A percentile compares a stretch with the other conserved stretches of the same genome.
phyloP scores from a whole-genome alignment of 2,329 filamentous ascomycete species.

The Xylaria sp. region DNA sequence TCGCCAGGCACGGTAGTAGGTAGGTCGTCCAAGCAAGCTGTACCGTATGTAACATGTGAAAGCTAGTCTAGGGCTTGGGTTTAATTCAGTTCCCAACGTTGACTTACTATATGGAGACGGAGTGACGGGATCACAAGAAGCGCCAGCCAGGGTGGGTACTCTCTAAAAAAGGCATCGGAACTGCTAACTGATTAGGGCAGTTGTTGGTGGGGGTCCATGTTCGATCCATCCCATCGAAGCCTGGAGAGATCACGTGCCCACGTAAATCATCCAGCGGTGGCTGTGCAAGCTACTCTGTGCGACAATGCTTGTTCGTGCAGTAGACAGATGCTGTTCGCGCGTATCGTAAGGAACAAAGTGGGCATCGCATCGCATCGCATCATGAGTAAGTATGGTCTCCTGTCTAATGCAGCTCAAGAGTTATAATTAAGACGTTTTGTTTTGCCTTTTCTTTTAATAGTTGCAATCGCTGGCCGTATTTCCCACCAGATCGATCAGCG shows the following conservation, averaged over 20 bases:
- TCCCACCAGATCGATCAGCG: conserved; percentile 3
- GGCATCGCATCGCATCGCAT: background rate
- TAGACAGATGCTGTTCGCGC: background rate
- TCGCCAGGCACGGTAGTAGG: conserved; percentile 6
- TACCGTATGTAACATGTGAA: conserved; percentile 22
- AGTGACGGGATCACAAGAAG: conserved; percentile 21
- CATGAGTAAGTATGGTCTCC: background rate
- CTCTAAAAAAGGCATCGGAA: background rate
- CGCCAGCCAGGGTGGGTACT: background rate
- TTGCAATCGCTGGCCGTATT: background rate
- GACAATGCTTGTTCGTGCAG: background rate
- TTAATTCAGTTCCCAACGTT: conserved; percentile 12
- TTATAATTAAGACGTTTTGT: background rate
- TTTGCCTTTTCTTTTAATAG: conserved; percentile 14
- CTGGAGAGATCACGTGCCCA: conserved; percentile 23
- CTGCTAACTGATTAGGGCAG: conserved; percentile 27
- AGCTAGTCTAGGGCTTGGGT: conserved; percentile 13
- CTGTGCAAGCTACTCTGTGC: conserved; percentile 24
- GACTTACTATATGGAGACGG: background rate
- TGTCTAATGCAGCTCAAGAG: background rate
- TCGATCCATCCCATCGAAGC: background rate
- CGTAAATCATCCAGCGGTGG: conserved; percentile 16
- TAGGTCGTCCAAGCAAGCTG: background rate
- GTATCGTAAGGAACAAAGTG: background rate
- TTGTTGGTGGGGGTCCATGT: background rate